Base-by-base conservation (phyloP, 805 yeast genomes). In the Kuraishia ogatae region DNA sequence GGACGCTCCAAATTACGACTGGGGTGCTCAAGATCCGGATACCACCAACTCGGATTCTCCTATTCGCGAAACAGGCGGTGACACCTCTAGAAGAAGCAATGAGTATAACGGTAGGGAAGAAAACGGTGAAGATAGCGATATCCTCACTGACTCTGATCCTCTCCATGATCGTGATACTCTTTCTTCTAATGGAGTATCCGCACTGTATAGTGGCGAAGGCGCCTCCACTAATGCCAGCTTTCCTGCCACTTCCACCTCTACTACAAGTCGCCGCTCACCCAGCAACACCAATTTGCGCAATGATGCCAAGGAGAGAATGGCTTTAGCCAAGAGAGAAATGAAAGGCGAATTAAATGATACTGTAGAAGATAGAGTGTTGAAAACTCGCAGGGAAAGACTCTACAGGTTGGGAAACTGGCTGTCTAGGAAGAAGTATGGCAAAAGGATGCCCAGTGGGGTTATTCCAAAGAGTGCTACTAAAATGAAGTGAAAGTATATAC, bases 391-490 rank as follows among this genome's bases (percentile, higher is more conserved):
- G 29, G 51, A 49, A 26, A 29, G 51, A 17, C 28, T 49, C n/a
- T 48, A 52, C n/a, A 20, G 50, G 35, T 48, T 51, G 17, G 50
- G 48, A 47, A 54, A 54, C 13, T 47, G 49, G n/a, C 59, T 52
- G 24, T 57, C 59, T 13, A 57, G 53, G 2, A 24, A 54, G 24
- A 64, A 58, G 51, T 64, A 52, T 53, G 68, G 68, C 6, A 53
- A 50, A n/a, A 21, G 46, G 24, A 56, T 62, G 55, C 59, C 66
- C 1, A 63, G 65, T 54, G 68, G 68, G 10, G 54, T 60, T 23
- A 50, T 58, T 5, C 51, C 50, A 26, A 46, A 24, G 13, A 24
- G 29, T 35, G 22, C 46, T n/a, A 23, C 46, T 23, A 23, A 21
- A 35, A 23, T 23, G 52, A 21, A 20, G 39, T 23, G 20, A 28